Conservation (phyloP, 2,329 filamentous ascomycete genomes). For the Aspergillus felis region DNA sequence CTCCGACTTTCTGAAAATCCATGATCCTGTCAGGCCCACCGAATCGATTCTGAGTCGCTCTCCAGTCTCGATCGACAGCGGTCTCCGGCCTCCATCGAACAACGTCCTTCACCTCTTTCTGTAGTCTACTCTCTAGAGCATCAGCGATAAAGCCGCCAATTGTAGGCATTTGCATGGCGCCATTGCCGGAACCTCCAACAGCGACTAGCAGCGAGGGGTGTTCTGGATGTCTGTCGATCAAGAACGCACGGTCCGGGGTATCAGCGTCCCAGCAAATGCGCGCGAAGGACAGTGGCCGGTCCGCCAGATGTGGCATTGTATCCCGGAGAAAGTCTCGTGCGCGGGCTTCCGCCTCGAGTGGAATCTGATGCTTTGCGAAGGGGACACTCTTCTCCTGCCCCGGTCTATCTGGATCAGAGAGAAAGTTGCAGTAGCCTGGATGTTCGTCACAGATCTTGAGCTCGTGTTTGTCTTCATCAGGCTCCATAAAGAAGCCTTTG, state of each 20-base stretch:
- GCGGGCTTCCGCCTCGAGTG: slow-evolving; percentile 45
- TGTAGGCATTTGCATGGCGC: slow-evolving; percentile 51
- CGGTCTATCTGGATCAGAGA: slow-evolving; percentile 19
- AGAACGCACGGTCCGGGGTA: slow-evolving; percentile 51
- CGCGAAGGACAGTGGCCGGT: slow-evolving; percentile 47
- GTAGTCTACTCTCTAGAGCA: slow-evolving; percentile 44
- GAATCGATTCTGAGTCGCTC: slow-evolving; percentile 46
- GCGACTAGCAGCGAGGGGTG: slow-evolving; percentile 44
- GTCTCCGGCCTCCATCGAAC: slow-evolving; percentile 53
- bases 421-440: slow-evolving; percentile 53
- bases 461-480: slow-evolving; percentile 39
- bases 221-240: slow-evolving; percentile 50
- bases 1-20: slow-evolving; percentile 44
- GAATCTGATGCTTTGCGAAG: slow-evolving; percentile 43
- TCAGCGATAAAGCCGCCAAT: slow-evolving; percentile 51
- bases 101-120: slow-evolving; percentile 39
- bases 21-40: slow-evolving; percentile 48
- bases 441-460: slow-evolving; percentile 50
- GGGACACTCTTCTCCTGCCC: slow-evolving; percentile 35
- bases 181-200: slow-evolving; percentile 51
- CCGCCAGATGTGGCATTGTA: slow-evolving; percentile 51
- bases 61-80: slow-evolving; percentile 45
- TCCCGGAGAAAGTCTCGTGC: slow-evolving; percentile 49
- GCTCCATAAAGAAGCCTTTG: slow-evolving; percentile 49
- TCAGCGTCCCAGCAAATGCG: slow-evolving; percentile 57